A percentile compares a stretch with the other conserved stretches of the same genome.
These are phyloP conservation scores for Nepenthes mirabilis DNA, from an alignment of 148 eudicot species.

Conservation along the genomic window DNA sequence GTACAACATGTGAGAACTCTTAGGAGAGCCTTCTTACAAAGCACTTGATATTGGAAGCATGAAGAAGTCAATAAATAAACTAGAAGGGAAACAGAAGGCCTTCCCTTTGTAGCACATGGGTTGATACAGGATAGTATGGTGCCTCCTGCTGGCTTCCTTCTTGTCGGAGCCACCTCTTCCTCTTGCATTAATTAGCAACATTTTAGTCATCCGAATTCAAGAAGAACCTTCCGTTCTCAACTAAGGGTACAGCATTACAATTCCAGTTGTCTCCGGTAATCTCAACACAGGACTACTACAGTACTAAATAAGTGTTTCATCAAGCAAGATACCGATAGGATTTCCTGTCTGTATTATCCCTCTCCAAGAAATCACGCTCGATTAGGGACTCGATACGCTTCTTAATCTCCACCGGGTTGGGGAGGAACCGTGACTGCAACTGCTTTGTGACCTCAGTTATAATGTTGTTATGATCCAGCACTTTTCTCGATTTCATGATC, in stretches of 20 bases:
- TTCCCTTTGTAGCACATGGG: no score
- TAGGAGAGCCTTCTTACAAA: no score
- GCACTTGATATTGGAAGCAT: no score
- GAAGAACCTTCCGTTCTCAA: not conserved
- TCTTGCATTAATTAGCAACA: no score
- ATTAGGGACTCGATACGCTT: slow-evolving; percentile 75
- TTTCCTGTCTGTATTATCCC: slow-evolving; percentile 53
- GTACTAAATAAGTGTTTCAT: slow-evolving; percentile 6
- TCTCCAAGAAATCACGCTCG: slow-evolving; percentile 83
- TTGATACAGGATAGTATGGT: no score
- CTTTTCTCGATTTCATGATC: slow-evolving; percentile 69
- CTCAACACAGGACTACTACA: not conserved
- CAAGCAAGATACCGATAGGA: slow-evolving; percentile 72
- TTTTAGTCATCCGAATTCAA: not conserved
- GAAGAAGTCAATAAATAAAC: no score
- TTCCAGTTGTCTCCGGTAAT: not conserved
- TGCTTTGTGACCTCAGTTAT: slow-evolving; percentile 81
- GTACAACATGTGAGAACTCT: no score
- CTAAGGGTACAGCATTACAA: not conserved
- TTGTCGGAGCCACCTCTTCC: no score
- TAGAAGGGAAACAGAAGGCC: no score
- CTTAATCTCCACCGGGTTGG: slow-evolving; percentile 83
- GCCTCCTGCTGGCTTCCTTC: no score
- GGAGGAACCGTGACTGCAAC: slow-evolving; percentile 60
- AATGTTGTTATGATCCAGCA: slow-evolving; percentile 67